Evolutionary conservation across 2,329 filamentous ascomycete genomes (phyloP), one percentile per base, ranked within the genome.

Genomic region (Davidsoniella eucalypti): DNA sequence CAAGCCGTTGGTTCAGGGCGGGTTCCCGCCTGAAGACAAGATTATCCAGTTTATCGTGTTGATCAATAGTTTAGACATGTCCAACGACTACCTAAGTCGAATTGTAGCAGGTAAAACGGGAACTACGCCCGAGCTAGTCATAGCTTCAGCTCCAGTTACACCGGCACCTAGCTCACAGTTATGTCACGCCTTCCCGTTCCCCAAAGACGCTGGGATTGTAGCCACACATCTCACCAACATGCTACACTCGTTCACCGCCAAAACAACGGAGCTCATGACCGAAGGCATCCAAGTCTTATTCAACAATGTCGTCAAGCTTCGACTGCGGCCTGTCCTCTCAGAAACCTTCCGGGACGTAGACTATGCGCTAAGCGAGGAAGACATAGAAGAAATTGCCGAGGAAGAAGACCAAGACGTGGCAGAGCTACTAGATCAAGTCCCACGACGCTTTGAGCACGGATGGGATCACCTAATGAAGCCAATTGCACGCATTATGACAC

Each of bases 1-100:
- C 0, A 86, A 83, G 59, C 72, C 86, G 2, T 68, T 78, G 0
- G 76, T 88, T 1, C 81, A 87, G 62, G 87, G 87, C 38, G 83
- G 80, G 0, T 73, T 88, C 42, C 90, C 90, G 0, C 86, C 88
- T 0, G 92, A 98, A 63, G 80, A 87, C 58, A 86, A 82, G 57
- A 84, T 95, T 56, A 77, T 96, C 47, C 73, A 84, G 3, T 98
- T 98, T 63, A 78, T 95, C 14, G 82, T 96, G 18, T 74, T 95
- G 44, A 87, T 95, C 64, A 98, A 98, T 71, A 95, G 90, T 61
- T 78, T 98, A 23, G 90, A 98, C 61, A 77, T 94, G 54, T 82
- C 87, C 8, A 86, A 86, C 55, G 87, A 95, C 60, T 98, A 98
- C 64, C 76, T 95, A 47, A 76, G 78, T 14, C 83, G 90, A 50